These are phyloP conservation scores for Singerocomus inundabilis DNA, from an alignment of 1,284 basidiomycete species.

Conservation along the genomic window DNA sequence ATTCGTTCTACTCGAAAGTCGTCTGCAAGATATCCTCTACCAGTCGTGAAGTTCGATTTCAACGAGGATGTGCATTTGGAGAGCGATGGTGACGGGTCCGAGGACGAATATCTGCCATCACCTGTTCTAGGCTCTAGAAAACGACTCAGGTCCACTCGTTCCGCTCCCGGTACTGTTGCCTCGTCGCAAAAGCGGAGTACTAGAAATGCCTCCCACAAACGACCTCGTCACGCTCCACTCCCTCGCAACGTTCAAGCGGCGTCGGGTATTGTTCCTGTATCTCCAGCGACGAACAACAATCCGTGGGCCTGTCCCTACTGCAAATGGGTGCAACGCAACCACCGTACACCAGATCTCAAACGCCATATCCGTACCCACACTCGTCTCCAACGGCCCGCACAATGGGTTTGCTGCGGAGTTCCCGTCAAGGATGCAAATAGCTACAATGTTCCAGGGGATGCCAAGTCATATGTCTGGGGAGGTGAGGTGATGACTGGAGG, in stretches of 20 bases:
- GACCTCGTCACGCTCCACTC: constrained; percentile 32
- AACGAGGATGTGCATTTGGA: constrained; percentile 25
- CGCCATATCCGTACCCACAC: constrained; percentile 53
- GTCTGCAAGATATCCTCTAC: constrained; percentile 1
- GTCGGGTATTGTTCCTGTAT: constrained; percentile 16
- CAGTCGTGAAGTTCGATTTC: constrained; percentile 4
- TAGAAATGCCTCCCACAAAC: constrained; percentile 25
- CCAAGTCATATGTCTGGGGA: constrained; percentile 32
- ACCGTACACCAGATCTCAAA: constrained; percentile 50
- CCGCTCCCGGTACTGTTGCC: not conserved
- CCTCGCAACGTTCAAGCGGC: constrained; percentile 42
- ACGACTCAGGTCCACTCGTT: constrained; percentile 19
- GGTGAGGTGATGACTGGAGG: constrained; percentile 46
- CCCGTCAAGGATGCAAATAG: constrained; percentile 34
- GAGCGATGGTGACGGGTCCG: constrained; percentile 29
- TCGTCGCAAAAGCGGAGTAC: constrained; percentile 7
- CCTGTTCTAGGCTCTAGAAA: constrained; percentile 23
- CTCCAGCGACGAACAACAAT: constrained; percentile 22
- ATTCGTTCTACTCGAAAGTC: constrained; percentile 16
- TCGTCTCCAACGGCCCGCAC: constrained; percentile 30
- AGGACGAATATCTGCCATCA: constrained; percentile 36
- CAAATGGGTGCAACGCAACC: constrained; percentile 37
- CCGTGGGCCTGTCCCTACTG: constrained; percentile 35
- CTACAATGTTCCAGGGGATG: constrained; percentile 29
- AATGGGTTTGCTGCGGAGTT: constrained; percentile 43